A percentile compares a stretch with the other conserved stretches of the same genome.
Evolutionary conservation across 164 flowering plant species (phyloP).

Genomic region (Cinnamomum chago): DNA sequence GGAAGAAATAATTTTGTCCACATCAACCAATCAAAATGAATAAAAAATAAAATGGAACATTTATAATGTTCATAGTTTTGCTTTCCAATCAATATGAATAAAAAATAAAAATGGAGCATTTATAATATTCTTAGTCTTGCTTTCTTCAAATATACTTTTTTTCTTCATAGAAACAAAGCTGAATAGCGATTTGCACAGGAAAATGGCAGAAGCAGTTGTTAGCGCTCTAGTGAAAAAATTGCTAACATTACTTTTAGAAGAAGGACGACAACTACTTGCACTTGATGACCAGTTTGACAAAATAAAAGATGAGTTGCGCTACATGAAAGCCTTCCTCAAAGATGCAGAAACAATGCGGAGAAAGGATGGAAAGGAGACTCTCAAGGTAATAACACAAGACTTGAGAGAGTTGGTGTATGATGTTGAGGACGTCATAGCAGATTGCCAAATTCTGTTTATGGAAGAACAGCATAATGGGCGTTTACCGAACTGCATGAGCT

Average conservation of each 20-base stretch:
- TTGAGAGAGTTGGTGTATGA: constrained; percentile 1
- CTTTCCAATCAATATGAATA: no score
- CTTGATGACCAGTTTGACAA: neutral
- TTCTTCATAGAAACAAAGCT: no score
- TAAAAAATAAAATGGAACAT: no score
- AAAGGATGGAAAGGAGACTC: neutral
- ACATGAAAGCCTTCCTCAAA: neutral
- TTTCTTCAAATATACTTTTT: no score
- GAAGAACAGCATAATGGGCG: neutral
- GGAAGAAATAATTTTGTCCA: no score
- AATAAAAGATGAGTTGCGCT: neutral
- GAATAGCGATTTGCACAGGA: no score
- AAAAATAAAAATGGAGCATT: no score
- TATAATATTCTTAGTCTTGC: no score
- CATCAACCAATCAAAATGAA: no score
- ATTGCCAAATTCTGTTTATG: neutral
- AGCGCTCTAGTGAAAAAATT: neutral
- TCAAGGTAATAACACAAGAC: neutral
- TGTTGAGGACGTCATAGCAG: neutral
- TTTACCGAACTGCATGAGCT: neutral
- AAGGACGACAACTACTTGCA: neutral
- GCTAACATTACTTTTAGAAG: neutral
- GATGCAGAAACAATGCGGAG: neutral
- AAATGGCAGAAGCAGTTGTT: neutral
- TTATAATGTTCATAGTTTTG: no score